Evolutionary conservation across 140 eudicot genomes (phyloP), one percentile per base, ranked within the genome.

Genomic region (Flaveria floridana): DNA sequence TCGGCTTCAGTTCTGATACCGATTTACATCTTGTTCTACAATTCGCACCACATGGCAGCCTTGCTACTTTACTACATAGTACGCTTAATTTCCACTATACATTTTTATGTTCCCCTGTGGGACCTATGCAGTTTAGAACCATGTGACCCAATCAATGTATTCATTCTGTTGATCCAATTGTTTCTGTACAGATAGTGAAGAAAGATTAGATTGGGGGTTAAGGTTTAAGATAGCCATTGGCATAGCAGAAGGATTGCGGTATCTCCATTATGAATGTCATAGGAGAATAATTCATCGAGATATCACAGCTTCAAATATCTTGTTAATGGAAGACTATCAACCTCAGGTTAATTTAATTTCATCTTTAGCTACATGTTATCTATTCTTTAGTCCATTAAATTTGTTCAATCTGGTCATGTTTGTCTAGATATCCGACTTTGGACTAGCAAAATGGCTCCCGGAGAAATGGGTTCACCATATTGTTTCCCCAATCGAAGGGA

Each of bases 381-480:
- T 8, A 44, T 44, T 26, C 0, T 26, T 4, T 20, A 14, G 2
- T 46, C 19, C 47, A 13, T 26, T 12, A 26, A 26, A 26, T 20
- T n/a, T 3, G 7, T 25, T 42, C 20, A 44, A 37, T 50, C 28
- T n/a, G 67, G 25, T 76, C 30, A 79, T 66, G 34, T 2, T 46
- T 30, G n/a, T 26, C 52, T 88, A 94, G 99, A 94, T 94, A 82
- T 94, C 99, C 15, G 99, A 94, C 76, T 94, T 88, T 48, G 99
- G 99, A 41, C 76, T 94, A 26, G 97, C 97, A 19, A 94, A 94
- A 83, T 94, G 99, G 99, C 97, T 94, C n/a, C 99, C 99, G 1
- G 96, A 88, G 3, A 87, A 85, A 68, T 94, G 97, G 99, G 78
- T 66, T 65, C 95, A 94, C 62, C 99, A 86, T 85, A 89, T 88